Evolutionary conservation across 2,329 filamentous ascomycete species (phyloP).

Genomic region (Pseudogymnoascus sp.): DNA sequence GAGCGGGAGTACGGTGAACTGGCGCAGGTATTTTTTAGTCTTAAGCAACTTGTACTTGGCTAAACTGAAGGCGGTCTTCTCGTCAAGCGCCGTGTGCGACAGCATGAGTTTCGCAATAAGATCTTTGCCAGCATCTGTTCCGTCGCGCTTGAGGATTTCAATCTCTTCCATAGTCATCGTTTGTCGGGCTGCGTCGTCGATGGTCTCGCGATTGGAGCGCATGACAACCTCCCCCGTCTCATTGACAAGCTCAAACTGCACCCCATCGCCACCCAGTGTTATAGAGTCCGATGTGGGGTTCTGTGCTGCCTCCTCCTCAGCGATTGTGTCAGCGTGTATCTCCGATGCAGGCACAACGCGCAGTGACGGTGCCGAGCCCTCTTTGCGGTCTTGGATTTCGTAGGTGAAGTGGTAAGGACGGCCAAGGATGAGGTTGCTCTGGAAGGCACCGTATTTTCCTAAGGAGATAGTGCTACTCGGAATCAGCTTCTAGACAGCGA

Average conservation of each 20-base stretch:
- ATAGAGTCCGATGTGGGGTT: constrained; percentile 34
- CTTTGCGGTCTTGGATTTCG: constrained; percentile 68
- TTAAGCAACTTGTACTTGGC: constrained; percentile 96
- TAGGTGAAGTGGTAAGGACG: constrained; percentile 88
- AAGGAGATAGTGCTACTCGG: constrained; percentile 67
- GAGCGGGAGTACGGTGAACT: constrained; percentile 78
- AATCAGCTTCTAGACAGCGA: constrained; percentile 22
- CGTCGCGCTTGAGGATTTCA: constrained; percentile 62
- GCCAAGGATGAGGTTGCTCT: constrained; percentile 81
- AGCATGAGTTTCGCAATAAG: constrained; percentile 88
- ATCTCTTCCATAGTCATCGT: constrained; percentile 66
- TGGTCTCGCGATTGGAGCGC: constrained; percentile 50
- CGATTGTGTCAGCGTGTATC: constrained; percentile 71
- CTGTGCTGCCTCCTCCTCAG: constrained; percentile 39
- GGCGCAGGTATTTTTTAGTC: constrained; percentile 82
- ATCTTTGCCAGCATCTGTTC: constrained; percentile 72
- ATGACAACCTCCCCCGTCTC: constrained; percentile 43
- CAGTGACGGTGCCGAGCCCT: constrained; percentile 58
- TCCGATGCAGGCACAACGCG: constrained; percentile 75
- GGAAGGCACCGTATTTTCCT: constrained; percentile 88
- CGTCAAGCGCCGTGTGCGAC: constrained; percentile 80
- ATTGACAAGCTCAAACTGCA: constrained; percentile 40
- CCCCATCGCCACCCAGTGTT: constrained; percentile 34
- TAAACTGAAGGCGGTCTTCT: constrained; percentile 89
- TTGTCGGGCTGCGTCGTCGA: constrained; percentile 61